phyloP scores from a whole-genome alignment of 169 alveolate genomes.

The Gregarina niphandrodes region DNA sequence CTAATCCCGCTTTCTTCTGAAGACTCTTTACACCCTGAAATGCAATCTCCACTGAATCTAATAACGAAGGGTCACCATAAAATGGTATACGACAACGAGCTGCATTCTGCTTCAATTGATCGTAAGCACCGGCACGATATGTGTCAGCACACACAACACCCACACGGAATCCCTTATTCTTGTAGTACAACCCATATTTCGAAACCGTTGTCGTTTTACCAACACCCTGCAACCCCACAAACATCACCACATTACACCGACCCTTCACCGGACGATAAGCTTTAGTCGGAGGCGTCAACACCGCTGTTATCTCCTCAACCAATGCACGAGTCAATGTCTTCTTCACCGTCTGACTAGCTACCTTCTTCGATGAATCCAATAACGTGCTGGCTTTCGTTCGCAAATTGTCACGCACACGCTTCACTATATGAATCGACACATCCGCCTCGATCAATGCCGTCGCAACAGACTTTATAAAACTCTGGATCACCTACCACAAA shows the following conservation, averaged over 20 bases:
- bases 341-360: no score
- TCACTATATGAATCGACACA: no score
- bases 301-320: conserved; percentile 67
- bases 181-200: conserved; percentile 85
- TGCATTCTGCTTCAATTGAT: conserved; percentile 95
- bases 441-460: no score
- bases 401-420: no score
- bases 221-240: conserved; percentile 97
- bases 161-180: conserved; percentile 83
- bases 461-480: no score
- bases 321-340: no score
- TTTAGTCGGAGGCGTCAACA: conserved; percentile 64
- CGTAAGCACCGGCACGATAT: conserved; percentile 99
- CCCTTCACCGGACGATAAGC: conserved; percentile 77
- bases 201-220: conserved; percentile 99
- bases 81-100: conserved; percentile 90
- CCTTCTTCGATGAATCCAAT: no score
- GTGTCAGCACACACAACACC: conserved; percentile 99
- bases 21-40: conserved; percentile 88
- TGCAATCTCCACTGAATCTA: conserved; percentile 95
- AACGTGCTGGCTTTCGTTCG: no score
- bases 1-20: conserved; percentile 71
- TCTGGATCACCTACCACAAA: no score
- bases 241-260: conserved; percentile 73
- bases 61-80: conserved; percentile 65